Evolutionary conservation across 2,329 filamentous ascomycete species (phyloP).

Genomic region (Pyrenochaeta sp.): DNA sequence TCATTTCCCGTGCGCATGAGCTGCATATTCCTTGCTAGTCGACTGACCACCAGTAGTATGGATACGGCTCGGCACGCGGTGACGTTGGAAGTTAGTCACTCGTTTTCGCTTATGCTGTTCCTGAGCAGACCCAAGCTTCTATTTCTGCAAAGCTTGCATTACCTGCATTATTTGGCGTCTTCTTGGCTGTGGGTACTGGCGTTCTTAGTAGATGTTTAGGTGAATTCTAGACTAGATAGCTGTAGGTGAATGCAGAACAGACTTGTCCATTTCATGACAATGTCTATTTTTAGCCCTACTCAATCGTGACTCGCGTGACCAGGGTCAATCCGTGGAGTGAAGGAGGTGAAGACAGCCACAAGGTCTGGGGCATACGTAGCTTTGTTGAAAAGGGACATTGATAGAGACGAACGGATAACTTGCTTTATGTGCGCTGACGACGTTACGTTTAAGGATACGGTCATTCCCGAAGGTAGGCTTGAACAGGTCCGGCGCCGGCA

Average conservation of each 20-base stretch:
- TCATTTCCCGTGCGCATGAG: slow-evolving; percentile 3
- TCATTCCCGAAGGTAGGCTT: not conserved
- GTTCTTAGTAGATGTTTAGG: slow-evolving; percentile 1
- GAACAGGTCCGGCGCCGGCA: not conserved
- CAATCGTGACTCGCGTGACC: slow-evolving; percentile 9
- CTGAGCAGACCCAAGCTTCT: slow-evolving; percentile 6
- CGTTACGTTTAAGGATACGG: not conserved
- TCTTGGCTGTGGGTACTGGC: slow-evolving; percentile 3
- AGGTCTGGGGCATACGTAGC: slow-evolving; percentile 9
- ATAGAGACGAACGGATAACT: not conserved
- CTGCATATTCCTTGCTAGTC: slow-evolving; percentile 13
- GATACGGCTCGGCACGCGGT: slow-evolving; percentile 11
- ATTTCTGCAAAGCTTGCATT: slow-evolving; percentile 7
- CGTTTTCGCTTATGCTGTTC: slow-evolving; percentile 7
- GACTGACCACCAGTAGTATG: slow-evolving; percentile 16
- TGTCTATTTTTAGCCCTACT: slow-evolving; percentile 22
- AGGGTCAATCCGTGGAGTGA: slow-evolving; percentile 1
- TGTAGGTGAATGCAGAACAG: not conserved
- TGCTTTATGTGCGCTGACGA: not conserved
- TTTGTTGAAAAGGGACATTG: slow-evolving; percentile 3
- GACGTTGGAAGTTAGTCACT: slow-evolving; percentile 11
- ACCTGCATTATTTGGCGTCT: slow-evolving; percentile 7
- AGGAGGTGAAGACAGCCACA: slow-evolving; percentile 12
- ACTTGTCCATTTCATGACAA: not conserved
- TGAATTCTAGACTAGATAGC: slow-evolving; percentile 4